These are phyloP conservation scores for Moniliophthora roreri DNA, from an alignment of 1,284 basidiomycete genomes.

Conservation along the genomic window DNA sequence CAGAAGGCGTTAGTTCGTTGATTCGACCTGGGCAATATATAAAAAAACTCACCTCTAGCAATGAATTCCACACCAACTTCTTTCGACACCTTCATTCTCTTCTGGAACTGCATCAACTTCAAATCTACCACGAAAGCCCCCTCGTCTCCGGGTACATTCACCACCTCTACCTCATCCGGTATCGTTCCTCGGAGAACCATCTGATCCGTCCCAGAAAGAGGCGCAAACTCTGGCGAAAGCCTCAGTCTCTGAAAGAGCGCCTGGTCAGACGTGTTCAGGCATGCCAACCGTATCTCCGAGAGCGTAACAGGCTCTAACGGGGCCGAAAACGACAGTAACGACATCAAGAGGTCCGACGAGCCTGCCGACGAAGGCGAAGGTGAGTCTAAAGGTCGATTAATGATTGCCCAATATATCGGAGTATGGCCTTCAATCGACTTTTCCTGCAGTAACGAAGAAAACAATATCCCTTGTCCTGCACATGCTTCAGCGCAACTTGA, in stretches of 20 bases:
- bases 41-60: slow-evolving; percentile 51
- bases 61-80: slow-evolving; percentile 62
- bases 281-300: slow-evolving; percentile 62
- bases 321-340: slow-evolving; percentile 51
- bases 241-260: slow-evolving; percentile 60
- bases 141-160: slow-evolving; percentile 46
- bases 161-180: slow-evolving; percentile 53
- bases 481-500: slow-evolving; percentile 48
- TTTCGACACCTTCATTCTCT: slow-evolving; percentile 65
- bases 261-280: slow-evolving; percentile 62
- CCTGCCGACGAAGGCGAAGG: slow-evolving; percentile 32
- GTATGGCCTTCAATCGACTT: slow-evolving; percentile 62
- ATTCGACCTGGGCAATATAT: not conserved
- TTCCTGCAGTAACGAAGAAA: slow-evolving; percentile 56
- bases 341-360: slow-evolving; percentile 45
- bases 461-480: slow-evolving; percentile 33
- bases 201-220: slow-evolving; percentile 52
- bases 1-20: not conserved
- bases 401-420: slow-evolving; percentile 69
- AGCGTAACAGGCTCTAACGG: slow-evolving; percentile 50
- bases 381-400: slow-evolving; percentile 47
- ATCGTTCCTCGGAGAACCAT: slow-evolving; percentile 56
- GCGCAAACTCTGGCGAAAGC: slow-evolving; percentile 45
- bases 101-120: slow-evolving; percentile 62
- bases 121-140: slow-evolving; percentile 56